Evolutionary conservation across 2,329 filamentous ascomycete genomes (phyloP).

Genomic region (Orbilia oligospora): DNA sequence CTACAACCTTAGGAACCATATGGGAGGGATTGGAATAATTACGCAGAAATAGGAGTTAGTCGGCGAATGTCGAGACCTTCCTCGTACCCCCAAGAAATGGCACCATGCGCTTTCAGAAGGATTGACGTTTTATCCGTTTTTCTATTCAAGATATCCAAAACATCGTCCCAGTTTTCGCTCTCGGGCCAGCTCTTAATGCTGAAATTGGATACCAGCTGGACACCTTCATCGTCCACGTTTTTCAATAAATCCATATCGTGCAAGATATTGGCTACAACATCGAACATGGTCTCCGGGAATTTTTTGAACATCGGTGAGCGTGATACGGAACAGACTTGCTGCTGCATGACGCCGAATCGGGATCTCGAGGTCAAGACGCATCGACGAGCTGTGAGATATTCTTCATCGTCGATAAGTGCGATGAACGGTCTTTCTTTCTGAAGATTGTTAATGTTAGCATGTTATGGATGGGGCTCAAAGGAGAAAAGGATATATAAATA

Average conservation of each 20-base stretch:
- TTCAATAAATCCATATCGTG: neutral
- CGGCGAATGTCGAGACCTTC: neutral
- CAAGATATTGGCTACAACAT: neutral
- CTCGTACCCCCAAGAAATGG: neutral
- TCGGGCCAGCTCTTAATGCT: conserved; percentile 34
- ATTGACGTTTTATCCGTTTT: conserved; percentile 24
- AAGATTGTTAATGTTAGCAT: neutral
- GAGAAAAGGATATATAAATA: neutral
- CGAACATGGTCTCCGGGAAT: conserved; percentile 9
- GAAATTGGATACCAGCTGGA: neutral
- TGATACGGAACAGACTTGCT: conserved; percentile 20
- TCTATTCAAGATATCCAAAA: conserved; percentile 28
- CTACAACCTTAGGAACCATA: neutral
- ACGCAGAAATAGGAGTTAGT: conserved; percentile 6
- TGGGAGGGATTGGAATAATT: neutral
- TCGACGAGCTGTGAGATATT: conserved; percentile 30
- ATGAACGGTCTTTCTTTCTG: conserved; percentile 38
- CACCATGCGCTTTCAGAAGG: conserved; percentile 1
- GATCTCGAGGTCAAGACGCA: conserved; percentile 19
- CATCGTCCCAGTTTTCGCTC: conserved; percentile 35
- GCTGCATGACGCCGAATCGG: conserved; percentile 48
- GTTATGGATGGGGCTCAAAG: neutral
- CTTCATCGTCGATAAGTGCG: conserved; percentile 40
- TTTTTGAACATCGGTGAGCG: conserved; percentile 34
- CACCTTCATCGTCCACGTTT: neutral